These are phyloP conservation scores for Phialocephala subalpina DNA, from an alignment of 2,329 filamentous ascomycete genomes.

Conservation along the genomic window DNA sequence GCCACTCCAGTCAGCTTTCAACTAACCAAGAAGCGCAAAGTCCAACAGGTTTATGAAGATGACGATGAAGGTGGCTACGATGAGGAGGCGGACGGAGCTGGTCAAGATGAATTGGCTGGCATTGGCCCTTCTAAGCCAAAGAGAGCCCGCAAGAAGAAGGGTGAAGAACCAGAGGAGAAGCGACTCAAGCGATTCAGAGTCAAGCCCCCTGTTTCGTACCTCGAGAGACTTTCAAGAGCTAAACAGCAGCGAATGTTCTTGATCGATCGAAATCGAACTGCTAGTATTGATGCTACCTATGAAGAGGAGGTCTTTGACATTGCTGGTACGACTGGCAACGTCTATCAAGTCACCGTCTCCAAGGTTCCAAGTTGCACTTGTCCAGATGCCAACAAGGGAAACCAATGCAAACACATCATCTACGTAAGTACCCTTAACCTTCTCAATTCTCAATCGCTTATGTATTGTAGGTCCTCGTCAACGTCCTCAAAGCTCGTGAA, in stretches of 20 bases:
- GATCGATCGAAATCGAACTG: constrained; percentile 51
- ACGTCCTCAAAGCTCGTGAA: constrained; percentile 62
- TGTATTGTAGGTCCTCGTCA: constrained; percentile 56
- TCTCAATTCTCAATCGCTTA: constrained; percentile 1
- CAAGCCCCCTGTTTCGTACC: constrained; percentile 53
- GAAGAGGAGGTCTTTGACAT: constrained; percentile 60
- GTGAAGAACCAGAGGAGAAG: constrained; percentile 45
- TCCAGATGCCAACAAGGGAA: constrained; percentile 59
- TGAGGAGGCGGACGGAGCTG: constrained; percentile 15
- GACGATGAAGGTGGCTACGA: constrained; percentile 17
- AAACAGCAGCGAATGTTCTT: constrained; percentile 64
- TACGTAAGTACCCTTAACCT: constrained; percentile 51
- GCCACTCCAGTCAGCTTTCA: constrained; percentile 1
- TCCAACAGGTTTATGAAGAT: neutral
- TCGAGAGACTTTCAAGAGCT: constrained; percentile 56
- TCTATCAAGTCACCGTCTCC: constrained; percentile 64
- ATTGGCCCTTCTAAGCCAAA: constrained; percentile 28
- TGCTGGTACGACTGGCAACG: constrained; percentile 60
- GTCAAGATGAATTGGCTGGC: constrained; percentile 26
- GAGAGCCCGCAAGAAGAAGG: constrained; percentile 28
- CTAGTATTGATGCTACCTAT: constrained; percentile 48
- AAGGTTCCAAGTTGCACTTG: constrained; percentile 62
- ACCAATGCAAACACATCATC: constrained; percentile 70
- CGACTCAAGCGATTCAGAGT: constrained; percentile 50
- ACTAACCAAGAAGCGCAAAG: constrained; percentile 31